Evolutionary conservation across 371 early-diverging fungal species (phyloP), one percentile per base, ranked within the genome.

Genomic region (Encephalitozoon intestinalis): DNA sequence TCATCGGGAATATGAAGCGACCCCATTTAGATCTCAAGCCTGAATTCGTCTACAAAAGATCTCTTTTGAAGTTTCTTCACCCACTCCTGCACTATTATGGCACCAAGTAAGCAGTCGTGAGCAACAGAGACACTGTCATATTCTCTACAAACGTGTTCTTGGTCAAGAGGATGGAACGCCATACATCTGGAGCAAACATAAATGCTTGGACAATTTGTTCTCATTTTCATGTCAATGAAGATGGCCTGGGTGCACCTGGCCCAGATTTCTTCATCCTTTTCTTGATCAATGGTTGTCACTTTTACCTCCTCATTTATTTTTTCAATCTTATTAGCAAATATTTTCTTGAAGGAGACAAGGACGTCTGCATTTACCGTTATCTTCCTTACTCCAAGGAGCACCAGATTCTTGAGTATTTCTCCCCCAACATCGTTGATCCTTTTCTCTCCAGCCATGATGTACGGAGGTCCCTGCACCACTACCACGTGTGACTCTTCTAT

Each of bases 361-460:
- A 54, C 66, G 50, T 31, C 23, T 43, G 28, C 39, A 66, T 74
- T 74, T 21, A 34, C 23, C 28, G 51, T 28, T n/a, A 79, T 37
- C 4, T 46, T 43, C 11, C 8, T 43, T 37, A 72, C 53, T 15
- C 80, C 80, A 37, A 79, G 49, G 23, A 79, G 63, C n/a, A 53
- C 63, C 15, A 79, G 63, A 44, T 79, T 79, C 53, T 79, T 79
- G 7, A 76, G 8, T 21, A 79, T 79, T 76, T 79, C 80, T n/a
- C 74, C 80, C 31, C 44, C 26, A 26, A 79, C 26, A 23, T 69
- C 71, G 6, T 1, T 28, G 4, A 43, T 41, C 11, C 41, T 15
- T 41, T 72, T 26, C 0, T 49, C 23, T 40, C 37, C 37, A 0
- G 46, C 39, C n/a, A n/a, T 2, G 4, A 54, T 31, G 30, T 25